These are phyloP conservation scores for Pyronema domesticum DNA, from an alignment of 495 filamentous ascomycete species.

Conservation along the genomic window DNA sequence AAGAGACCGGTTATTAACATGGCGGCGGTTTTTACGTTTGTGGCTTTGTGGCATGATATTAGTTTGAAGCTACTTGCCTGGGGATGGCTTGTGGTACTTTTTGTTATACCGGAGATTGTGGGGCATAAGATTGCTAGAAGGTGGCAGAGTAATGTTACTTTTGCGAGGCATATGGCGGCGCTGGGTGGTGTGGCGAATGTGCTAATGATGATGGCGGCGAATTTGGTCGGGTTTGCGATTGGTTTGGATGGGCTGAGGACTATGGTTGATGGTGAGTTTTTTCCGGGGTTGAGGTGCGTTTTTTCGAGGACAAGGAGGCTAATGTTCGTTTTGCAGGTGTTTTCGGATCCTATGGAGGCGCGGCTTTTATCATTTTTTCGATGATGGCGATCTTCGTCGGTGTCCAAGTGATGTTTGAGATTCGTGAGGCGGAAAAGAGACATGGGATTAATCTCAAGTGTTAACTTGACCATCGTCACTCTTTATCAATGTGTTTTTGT, in stretches of 20 bases:
- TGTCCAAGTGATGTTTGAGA: slow-evolving; percentile 91
- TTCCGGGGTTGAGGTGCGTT: background rate
- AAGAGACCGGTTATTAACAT: slow-evolving; percentile 46
- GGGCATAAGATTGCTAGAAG: slow-evolving; percentile 55
- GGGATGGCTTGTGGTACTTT: slow-evolving; percentile 90
- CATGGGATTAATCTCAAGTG: slow-evolving; percentile 75
- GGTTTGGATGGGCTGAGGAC: slow-evolving; percentile 72
- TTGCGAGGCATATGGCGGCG: slow-evolving; percentile 65
- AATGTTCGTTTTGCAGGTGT: background rate
- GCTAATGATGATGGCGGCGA: slow-evolving; percentile 90
- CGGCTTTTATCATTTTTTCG: slow-evolving; percentile 52
- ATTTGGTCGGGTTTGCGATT: slow-evolving; percentile 85
- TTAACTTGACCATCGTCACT: slow-evolving; percentile 26
- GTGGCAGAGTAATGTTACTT: slow-evolving; percentile 47
- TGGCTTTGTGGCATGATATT: slow-evolving; percentile 97
- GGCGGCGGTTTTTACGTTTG: slow-evolving; percentile 84
- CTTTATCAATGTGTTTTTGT: background rate
- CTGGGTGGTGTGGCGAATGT: slow-evolving; percentile 75
- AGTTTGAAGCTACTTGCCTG: slow-evolving; percentile 80
- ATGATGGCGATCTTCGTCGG: slow-evolving; percentile 63
- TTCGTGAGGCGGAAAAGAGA: slow-evolving; percentile 63
- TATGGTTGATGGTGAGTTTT: slow-evolving; percentile 43
- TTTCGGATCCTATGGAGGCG: slow-evolving; percentile 30
- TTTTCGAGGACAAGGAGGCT: background rate
- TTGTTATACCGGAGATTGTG: slow-evolving; percentile 75